Evolutionary conservation across 75 land plant species (phyloP).

Genomic region (Pinus albicaulis): DNA sequence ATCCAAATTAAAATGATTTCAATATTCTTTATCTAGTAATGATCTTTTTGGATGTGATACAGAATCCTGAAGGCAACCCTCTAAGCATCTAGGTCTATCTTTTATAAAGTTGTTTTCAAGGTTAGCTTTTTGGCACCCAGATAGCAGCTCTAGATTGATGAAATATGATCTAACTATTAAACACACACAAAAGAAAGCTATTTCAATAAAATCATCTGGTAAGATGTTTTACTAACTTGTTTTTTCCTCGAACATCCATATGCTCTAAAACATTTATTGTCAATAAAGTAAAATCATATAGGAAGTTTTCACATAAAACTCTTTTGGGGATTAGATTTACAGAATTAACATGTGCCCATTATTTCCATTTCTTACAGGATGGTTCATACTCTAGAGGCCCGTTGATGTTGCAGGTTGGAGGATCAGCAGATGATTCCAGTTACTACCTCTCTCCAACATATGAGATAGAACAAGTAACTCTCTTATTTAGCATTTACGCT

Average conservation of each 20-base stretch:
- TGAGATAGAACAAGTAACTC: constrained; percentile 90
- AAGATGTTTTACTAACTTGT: not conserved
- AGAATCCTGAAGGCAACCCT: not conserved
- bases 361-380: constrained; percentile 59
- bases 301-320: not conserved
- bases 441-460: constrained; percentile 75
- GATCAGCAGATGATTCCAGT: constrained; percentile 33
- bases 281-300: not conserved
- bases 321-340: not conserved
- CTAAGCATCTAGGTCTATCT: not conserved
- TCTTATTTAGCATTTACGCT: not conserved
- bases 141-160: no score
- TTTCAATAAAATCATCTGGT: not conserved
- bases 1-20: no score
- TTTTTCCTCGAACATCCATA: not conserved
- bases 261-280: not conserved
- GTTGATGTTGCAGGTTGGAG: constrained; percentile 61
- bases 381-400: constrained; percentile 99
- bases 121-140: no score
- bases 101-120: not conserved
- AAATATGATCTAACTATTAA: not conserved
- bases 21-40: no score
- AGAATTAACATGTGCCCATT: not conserved
- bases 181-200: not conserved
- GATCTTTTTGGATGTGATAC: no score